phyloP scores from a whole-genome alignment of 2,329 filamentous ascomycete species.

The Colletotrichum endophyticum region DNA sequence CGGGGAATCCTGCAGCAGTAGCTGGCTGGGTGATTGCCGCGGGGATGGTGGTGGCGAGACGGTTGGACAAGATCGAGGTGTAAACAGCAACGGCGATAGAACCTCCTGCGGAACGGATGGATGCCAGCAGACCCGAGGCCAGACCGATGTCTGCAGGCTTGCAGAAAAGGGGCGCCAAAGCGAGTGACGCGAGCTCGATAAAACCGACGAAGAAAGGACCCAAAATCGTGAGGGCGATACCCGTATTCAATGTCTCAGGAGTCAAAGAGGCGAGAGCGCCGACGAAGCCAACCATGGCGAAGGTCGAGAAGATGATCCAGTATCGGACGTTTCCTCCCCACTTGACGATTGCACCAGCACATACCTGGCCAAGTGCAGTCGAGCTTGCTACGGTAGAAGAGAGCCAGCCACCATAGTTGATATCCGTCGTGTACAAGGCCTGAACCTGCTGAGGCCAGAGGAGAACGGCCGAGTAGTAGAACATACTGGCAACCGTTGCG shows the following conservation, averaged over 20 bases:
- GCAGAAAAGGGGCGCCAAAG: slow-evolving; percentile 40
- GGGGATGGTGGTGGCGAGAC: slow-evolving; percentile 38
- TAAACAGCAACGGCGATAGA: slow-evolving; percentile 44
- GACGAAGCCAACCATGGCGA: slow-evolving; percentile 40
- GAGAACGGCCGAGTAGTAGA: slow-evolving; percentile 36
- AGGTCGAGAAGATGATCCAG: slow-evolving; percentile 40
- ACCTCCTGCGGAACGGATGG: slow-evolving; percentile 41
- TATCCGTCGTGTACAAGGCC: slow-evolving; percentile 36
- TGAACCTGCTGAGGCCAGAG: slow-evolving; percentile 40
- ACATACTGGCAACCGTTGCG: slow-evolving; percentile 38
- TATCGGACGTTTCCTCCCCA: slow-evolving; percentile 39
- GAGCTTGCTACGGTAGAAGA: slow-evolving; percentile 39
- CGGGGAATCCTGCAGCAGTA: slow-evolving; percentile 39
- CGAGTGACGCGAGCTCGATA: slow-evolving; percentile 37
- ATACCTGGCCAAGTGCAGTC: slow-evolving; percentile 36
- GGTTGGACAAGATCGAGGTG: slow-evolving; percentile 40
- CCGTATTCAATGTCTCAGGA: slow-evolving; percentile 31
- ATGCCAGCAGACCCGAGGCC: slow-evolving; percentile 42
- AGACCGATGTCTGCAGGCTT: slow-evolving; percentile 43
- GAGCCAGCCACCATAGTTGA: slow-evolving; percentile 39
- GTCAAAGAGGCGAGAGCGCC: slow-evolving; percentile 37
- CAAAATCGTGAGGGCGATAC: slow-evolving; percentile 38
- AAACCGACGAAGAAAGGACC: slow-evolving; percentile 41
- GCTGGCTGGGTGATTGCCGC: slow-evolving; percentile 34
- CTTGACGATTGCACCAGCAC: slow-evolving; percentile 34